Percentiles rank a stretch among this genome's conserved stretches.
phyloP scores from a whole-genome alignment of 805 yeast genomes.

The Saccharomycopsis sp. region DNA sequence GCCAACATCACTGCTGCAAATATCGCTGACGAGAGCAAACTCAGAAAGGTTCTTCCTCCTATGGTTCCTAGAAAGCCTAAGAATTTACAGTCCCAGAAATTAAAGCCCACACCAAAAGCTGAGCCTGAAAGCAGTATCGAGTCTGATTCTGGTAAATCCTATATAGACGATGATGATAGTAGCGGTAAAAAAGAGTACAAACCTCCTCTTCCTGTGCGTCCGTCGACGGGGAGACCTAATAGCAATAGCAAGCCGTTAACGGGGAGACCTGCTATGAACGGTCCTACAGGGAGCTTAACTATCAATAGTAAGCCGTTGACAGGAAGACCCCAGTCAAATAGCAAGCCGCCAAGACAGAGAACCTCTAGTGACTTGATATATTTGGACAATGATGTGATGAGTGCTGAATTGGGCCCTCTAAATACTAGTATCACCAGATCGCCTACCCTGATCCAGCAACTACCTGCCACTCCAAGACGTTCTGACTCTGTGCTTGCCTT shows the following conservation, averaged over 20 bases:
- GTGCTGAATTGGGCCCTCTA: not conserved
- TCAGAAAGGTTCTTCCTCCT: conserved; percentile 2
- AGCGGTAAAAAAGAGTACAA: not conserved
- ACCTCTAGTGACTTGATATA: not conserved
- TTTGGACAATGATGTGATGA: not conserved
- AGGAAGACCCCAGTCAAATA: too few species aligned
- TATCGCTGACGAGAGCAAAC: not conserved
- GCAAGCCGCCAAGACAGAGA: not conserved
- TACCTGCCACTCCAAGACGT: conserved; percentile 4
- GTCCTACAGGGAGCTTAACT: too few species aligned
- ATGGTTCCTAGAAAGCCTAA: conserved; percentile 13
- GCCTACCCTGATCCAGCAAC: not conserved
- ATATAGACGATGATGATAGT: not conserved
- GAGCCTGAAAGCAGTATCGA: not conserved
- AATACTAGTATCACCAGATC: not conserved
- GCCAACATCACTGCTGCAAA: not conserved
- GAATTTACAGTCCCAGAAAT: conserved; percentile 2
- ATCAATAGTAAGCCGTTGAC: too few species aligned
- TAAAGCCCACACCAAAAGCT: not conserved
- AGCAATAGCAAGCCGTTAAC: too few species aligned
- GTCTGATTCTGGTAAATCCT: not conserved
- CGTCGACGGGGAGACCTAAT: not conserved
- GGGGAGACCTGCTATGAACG: not conserved
- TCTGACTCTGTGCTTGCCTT: conserved; percentile 2
- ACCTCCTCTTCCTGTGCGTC: conserved; percentile 2